Percentiles rank a stretch among this genome's conserved stretches.
Conservation (phyloP, 2,329 filamentous ascomycete genomes). For the Venturia asperata region DNA sequence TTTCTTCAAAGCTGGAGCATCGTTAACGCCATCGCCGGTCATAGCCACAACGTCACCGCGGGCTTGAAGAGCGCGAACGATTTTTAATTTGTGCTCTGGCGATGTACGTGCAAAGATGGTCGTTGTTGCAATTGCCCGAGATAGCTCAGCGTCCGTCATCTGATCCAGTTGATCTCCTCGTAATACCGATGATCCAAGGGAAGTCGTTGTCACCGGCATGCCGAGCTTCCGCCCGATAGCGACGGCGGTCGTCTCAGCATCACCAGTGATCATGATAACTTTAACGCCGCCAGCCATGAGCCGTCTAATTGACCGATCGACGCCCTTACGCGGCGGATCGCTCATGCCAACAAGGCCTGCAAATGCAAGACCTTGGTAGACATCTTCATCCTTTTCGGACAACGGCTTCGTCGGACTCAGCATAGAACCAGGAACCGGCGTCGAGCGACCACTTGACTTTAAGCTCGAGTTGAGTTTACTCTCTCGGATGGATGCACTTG, state of each 20-base stretch:
- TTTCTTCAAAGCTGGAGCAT: conserved; percentile 92
- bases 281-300: conserved; percentile 92
- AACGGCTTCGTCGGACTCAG: conserved; percentile 27
- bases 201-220: conserved; percentile 67
- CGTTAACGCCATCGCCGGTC: conserved; percentile 97
- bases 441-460: conserved; percentile 27
- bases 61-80: conserved; percentile 81
- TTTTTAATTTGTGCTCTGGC: conserved; percentile 97
- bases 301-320: conserved; percentile 79
- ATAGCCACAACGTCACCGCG: conserved; percentile 96
- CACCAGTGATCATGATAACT: conserved; percentile 98
- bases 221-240: conserved; percentile 94
- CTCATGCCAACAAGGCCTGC: conserved; percentile 95
- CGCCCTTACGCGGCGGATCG: conserved; percentile 84
- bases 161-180: conserved; percentile 86
- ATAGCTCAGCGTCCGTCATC: conserved; percentile 80
- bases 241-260: conserved; percentile 88
- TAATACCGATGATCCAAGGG: conserved; percentile 62
- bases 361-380: conserved; percentile 79
- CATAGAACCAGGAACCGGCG: conserved; percentile 23
- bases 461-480: conserved; percentile 14
- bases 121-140: conserved; percentile 76
- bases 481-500: conserved; percentile 60
- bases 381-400: conserved; percentile 54
- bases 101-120: conserved; percentile 95